Evolutionary conservation across 306 rosid genomes (phyloP).

Genomic region (Herpetospermum pedunculosum): DNA sequence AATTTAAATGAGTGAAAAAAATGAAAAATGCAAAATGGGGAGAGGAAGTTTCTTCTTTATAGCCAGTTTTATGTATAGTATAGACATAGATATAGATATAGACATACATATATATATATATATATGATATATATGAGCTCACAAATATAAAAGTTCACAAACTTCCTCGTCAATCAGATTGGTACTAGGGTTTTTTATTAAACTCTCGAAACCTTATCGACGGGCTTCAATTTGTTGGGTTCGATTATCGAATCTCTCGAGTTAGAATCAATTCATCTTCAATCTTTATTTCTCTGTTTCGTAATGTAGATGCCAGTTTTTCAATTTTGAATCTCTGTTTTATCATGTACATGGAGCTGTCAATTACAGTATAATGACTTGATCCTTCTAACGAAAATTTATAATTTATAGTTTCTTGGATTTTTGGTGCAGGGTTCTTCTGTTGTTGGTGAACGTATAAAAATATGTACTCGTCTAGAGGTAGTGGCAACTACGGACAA

Average conservation of each 20-base stretch:
- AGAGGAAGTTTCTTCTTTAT: no score
- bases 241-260: not conserved
- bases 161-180: not conserved
- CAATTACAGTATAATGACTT: not conserved
- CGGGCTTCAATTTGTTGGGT: not conserved
- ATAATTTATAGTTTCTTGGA: not conserved
- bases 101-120: no score
- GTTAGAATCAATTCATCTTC: not conserved
- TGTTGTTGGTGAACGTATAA: not conserved
- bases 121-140: not conserved
- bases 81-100: not conserved
- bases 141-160: not conserved
- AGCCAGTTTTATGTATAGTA: no score
- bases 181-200: not conserved
- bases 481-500: conserved; percentile 68
- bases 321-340: not conserved
- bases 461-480: conserved; percentile 76
- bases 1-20: no score
- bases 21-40: no score
- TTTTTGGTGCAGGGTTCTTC: not conserved
- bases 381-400: not conserved
- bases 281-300: no score
- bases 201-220: not conserved
- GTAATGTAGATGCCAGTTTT: not conserved
- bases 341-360: not conserved